Conservation (phyloP, 352 stramenopile genomes). For the Globisporangium acanthophoron region DNA sequence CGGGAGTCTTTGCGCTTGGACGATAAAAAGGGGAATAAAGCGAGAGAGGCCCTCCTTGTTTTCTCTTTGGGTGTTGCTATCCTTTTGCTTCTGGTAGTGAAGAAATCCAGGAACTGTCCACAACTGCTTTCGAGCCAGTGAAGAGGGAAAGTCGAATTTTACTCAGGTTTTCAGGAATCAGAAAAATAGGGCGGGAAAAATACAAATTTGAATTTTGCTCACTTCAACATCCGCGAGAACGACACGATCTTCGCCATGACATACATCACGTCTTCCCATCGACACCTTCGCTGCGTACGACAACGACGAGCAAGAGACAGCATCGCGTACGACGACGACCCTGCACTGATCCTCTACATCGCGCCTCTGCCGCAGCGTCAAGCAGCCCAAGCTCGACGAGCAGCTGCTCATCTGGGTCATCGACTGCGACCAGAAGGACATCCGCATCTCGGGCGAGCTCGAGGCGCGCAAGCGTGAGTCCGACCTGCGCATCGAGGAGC, state of each 20-base stretch:
- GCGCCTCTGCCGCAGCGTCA: constrained; percentile 7
- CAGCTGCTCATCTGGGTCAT: constrained; percentile 16
- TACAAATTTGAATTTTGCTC: too few relatives aligned
- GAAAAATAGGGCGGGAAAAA: too few relatives aligned
- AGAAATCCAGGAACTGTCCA: neutral
- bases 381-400: constrained; percentile 17
- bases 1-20: neutral
- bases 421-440: constrained; percentile 15
- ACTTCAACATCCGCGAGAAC: too few relatives aligned
- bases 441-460: constrained; percentile 18
- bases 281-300: too few relatives aligned
- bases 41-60: neutral
- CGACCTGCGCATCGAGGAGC: constrained; percentile 13
- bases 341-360: too few relatives aligned
- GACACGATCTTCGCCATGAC: too few relatives aligned
- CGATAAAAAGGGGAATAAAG: neutral
- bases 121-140: neutral
- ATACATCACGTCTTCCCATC: too few relatives aligned
- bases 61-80: neutral
- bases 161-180: too few relatives aligned
- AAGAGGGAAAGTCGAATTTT: too few relatives aligned
- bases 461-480: constrained; percentile 17
- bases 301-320: too few relatives aligned
- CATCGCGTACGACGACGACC: too few relatives aligned
- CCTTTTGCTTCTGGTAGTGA: neutral